Conservation (phyloP, 495 filamentous ascomycete species). For the Podospora comata region DNA sequence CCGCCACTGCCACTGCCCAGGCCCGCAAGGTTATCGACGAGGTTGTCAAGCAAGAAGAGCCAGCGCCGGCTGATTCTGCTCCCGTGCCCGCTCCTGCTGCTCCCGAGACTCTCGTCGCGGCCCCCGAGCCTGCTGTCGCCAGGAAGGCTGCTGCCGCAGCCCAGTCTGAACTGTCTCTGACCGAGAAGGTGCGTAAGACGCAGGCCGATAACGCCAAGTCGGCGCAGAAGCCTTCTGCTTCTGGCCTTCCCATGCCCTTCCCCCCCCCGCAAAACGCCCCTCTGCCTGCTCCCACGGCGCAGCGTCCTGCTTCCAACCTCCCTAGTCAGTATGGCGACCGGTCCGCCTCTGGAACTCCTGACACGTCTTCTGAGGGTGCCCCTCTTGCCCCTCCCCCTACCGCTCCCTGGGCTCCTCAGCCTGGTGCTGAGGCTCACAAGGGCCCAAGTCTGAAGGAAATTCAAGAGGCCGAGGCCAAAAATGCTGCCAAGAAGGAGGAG, state of each 20-base stretch:
- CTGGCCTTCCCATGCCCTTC: slow-evolving; percentile 74
- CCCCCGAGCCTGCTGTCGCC: slow-evolving; percentile 6
- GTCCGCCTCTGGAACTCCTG: slow-evolving; percentile 73
- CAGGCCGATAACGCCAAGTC: slow-evolving; percentile 57
- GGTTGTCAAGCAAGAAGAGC: slow-evolving; percentile 14
- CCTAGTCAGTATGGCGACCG: slow-evolving; percentile 71
- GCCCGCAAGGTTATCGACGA: slow-evolving; percentile 21
- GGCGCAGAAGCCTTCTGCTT: slow-evolving; percentile 54
- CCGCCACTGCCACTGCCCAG: slow-evolving; percentile 11
- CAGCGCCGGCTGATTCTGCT: background rate
- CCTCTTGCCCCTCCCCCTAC: slow-evolving; percentile 58
- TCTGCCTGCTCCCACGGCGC: slow-evolving; percentile 80
- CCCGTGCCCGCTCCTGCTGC: slow-evolving; percentile 5
- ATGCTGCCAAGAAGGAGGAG: slow-evolving; percentile 88
- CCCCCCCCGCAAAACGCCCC: slow-evolving; percentile 65
- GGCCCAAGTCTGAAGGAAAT: slow-evolving; percentile 95
- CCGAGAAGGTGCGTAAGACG: slow-evolving; percentile 86
- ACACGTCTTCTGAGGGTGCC: slow-evolving; percentile 40
- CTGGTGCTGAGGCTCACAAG: slow-evolving; percentile 65
- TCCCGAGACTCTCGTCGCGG: background rate
- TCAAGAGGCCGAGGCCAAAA: slow-evolving; percentile 89
- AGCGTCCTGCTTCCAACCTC: slow-evolving; percentile 76
- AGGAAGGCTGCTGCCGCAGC: slow-evolving; percentile 13
- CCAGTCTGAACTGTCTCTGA: slow-evolving; percentile 59
- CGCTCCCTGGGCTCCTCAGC: slow-evolving; percentile 92